These are phyloP conservation scores for Agarophyton chilense DNA, from an alignment of 23 red algal species.

Conservation along the genomic window DNA sequence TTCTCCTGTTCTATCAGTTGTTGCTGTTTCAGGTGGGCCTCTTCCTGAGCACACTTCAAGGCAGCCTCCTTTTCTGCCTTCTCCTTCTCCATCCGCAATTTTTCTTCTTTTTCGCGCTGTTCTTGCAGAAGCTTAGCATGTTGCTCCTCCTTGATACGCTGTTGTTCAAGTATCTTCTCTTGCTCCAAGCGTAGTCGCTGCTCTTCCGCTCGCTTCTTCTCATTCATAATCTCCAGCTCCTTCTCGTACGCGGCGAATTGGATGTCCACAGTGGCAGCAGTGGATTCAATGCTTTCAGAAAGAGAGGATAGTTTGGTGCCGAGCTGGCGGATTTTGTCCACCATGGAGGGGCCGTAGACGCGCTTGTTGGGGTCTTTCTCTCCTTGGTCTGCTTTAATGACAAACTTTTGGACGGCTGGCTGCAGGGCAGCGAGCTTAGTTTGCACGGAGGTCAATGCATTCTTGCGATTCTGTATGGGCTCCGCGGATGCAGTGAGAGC, in stretches of 20 bases:
- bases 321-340: slow-evolving; percentile 34
- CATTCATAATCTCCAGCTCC: neutral
- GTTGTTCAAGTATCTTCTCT: slow-evolving; percentile 19
- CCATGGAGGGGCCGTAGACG: slow-evolving; percentile 59
- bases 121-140: slow-evolving; percentile 20
- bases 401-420: slow-evolving; percentile 61
- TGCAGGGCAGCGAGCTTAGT: slow-evolving; percentile 5
- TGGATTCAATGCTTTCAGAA: neutral
- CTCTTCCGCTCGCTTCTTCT: slow-evolving; percentile 32
- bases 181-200: neutral
- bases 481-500: slow-evolving; percentile 11
- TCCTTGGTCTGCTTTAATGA: slow-evolving; percentile 57
- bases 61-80: slow-evolving; percentile 26
- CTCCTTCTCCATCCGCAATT: slow-evolving; percentile 24
- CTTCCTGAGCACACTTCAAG: slow-evolving; percentile 1
- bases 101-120: slow-evolving; percentile 44
- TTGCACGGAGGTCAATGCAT: slow-evolving; percentile 1
- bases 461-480: slow-evolving; percentile 27
- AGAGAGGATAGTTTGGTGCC: neutral
- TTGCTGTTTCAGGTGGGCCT: neutral
- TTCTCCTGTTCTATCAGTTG: slow-evolving; percentile 28
- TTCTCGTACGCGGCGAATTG: slow-evolving; percentile 38
- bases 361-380: slow-evolving; percentile 68
- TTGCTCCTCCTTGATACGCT: slow-evolving; percentile 36
- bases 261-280: neutral